These are phyloP conservation scores for Nyctanthes arbortristis DNA, from an alignment of 257 asterid species.

Conservation along the genomic window DNA sequence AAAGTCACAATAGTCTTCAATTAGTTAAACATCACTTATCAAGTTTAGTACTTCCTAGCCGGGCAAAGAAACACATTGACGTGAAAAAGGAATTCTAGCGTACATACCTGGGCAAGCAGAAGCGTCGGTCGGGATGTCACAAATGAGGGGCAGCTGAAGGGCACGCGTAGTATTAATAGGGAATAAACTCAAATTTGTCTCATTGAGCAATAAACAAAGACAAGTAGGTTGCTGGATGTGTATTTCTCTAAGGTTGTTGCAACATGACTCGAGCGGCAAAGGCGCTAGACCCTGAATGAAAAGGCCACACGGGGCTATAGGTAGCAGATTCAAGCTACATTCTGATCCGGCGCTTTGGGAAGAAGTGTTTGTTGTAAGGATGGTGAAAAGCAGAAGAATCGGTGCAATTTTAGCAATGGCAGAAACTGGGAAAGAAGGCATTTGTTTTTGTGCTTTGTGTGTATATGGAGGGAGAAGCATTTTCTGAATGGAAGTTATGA, in stretches of 20 bases:
- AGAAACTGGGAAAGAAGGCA: slow-evolving; percentile 21
- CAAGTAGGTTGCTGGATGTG: slow-evolving; percentile 41
- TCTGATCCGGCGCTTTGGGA: slow-evolving; percentile 42
- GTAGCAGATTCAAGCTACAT: slow-evolving; percentile 48
- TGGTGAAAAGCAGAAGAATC: slow-evolving; percentile 12
- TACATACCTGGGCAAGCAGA: slow-evolving; percentile 53
- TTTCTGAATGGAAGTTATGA: neutral
- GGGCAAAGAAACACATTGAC: neutral
- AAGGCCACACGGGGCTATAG: slow-evolving; percentile 54
- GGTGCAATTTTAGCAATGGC: slow-evolving; percentile 1
- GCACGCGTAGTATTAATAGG: slow-evolving; percentile 67
- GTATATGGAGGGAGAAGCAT: neutral
- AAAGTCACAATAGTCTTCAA: neutral
- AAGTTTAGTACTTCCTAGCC: neutral
- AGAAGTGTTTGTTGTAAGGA: slow-evolving; percentile 5
- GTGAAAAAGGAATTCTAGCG: neutral
- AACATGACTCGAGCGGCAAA: slow-evolving; percentile 50
- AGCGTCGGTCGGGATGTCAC: slow-evolving; percentile 38
- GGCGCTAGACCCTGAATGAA: slow-evolving; percentile 58
- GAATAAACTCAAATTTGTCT: slow-evolving; percentile 33
- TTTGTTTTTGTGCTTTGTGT: neutral
- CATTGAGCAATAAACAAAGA: slow-evolving; percentile 56
- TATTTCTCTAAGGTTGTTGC: slow-evolving; percentile 47
- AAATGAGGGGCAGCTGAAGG: slow-evolving; percentile 61
- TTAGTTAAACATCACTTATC: neutral